phyloP scores from a whole-genome alignment of 257 asterid species.

The Solanum appendiculatum region DNA sequence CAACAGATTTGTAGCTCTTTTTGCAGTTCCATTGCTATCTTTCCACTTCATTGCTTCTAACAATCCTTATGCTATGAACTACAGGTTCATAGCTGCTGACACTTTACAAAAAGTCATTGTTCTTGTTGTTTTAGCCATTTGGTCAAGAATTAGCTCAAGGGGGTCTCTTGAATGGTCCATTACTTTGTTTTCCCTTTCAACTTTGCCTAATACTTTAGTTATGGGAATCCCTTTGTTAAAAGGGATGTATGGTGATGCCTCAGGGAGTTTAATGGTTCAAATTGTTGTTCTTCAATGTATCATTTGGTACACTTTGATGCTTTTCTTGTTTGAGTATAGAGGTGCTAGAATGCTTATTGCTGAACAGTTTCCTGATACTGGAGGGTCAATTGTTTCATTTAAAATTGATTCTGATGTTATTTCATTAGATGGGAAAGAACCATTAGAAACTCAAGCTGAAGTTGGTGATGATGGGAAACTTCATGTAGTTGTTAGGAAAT shows the following conservation, averaged over 20 bases:
- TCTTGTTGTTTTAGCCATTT: slow-evolving; percentile 35
- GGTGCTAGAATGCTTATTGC: slow-evolving; percentile 57
- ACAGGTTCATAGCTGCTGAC: slow-evolving; percentile 68
- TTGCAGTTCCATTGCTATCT: slow-evolving; percentile 61
- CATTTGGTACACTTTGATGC: slow-evolving; percentile 68
- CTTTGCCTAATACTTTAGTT: slow-evolving; percentile 58
- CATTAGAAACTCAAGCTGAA: slow-evolving; percentile 52
- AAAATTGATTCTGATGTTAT: slow-evolving; percentile 53
- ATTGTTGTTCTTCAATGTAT: slow-evolving; percentile 62
- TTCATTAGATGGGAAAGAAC: slow-evolving; percentile 53
- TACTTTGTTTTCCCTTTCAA: slow-evolving; percentile 55
- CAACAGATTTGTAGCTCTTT: slow-evolving; percentile 64
- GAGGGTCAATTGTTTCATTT: slow-evolving; percentile 43
- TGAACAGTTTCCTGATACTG: slow-evolving; percentile 70
- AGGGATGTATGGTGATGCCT: slow-evolving; percentile 50
- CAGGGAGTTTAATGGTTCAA: slow-evolving; percentile 57
- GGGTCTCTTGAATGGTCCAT: slow-evolving; percentile 69
- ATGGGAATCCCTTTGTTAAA: slow-evolving; percentile 62
- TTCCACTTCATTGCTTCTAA: slow-evolving; percentile 69
- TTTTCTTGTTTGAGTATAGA: slow-evolving; percentile 52
- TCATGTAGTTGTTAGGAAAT: slow-evolving; percentile 53
- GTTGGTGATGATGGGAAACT: slow-evolving; percentile 62
- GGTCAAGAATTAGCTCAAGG: slow-evolving; percentile 38
- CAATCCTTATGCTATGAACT: slow-evolving; percentile 65
- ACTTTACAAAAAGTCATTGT: slow-evolving; percentile 51